phyloP scores from a whole-genome alignment of 1,284 basidiomycete genomes.

The Puccinia hordei region DNA sequence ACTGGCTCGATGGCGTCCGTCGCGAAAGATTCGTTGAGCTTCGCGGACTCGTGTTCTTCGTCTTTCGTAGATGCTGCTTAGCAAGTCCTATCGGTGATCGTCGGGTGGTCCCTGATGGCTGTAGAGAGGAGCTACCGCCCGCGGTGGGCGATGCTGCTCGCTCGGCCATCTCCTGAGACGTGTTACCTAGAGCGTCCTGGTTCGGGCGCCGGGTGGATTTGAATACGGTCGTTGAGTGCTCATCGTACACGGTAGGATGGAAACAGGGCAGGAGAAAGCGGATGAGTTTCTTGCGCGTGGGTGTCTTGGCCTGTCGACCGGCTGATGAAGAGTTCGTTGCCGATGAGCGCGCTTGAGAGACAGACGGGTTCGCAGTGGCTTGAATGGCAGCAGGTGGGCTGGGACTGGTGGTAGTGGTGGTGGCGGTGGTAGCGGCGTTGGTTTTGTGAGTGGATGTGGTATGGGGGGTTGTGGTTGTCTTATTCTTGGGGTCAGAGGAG shows the following conservation, averaged over 20 bases:
- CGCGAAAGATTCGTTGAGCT: background rate
- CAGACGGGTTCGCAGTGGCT: background rate
- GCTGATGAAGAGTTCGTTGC: background rate
- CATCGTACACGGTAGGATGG: conserved; percentile 10
- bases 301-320: conserved; percentile 3
- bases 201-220: background rate
- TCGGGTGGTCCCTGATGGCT: background rate
- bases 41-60: background rate
- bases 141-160: background rate
- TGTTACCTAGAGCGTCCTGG: background rate
- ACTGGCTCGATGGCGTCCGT: conserved; percentile 7
- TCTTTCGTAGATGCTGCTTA: background rate
- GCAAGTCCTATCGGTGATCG: conserved; percentile 22
- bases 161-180: background rate
- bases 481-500: background rate
- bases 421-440: background rate
- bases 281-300: conserved; percentile 29
- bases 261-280: conserved; percentile 40
- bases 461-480: background rate
- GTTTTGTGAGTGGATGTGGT: background rate
- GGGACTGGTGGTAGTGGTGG: background rate
- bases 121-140: background rate
- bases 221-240: background rate
- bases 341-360: background rate
- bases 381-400: background rate